Conservation (phyloP, 2,329 filamentous ascomycete species). For the Conoideocrella luteorostrata region DNA sequence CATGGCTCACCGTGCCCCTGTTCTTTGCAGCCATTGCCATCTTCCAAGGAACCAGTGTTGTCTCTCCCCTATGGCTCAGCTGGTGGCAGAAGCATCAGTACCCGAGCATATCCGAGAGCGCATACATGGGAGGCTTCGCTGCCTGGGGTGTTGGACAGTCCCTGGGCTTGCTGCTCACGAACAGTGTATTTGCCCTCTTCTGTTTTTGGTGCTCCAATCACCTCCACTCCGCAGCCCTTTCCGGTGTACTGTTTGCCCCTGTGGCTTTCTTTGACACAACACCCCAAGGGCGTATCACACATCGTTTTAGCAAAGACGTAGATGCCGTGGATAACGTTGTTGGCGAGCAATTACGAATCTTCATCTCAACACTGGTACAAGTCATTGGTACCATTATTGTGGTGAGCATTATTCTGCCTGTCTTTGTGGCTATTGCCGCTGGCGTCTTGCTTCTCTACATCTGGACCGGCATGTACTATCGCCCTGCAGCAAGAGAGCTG, state of each 20-base stretch:
- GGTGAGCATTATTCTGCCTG: constrained; percentile 74
- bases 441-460: constrained; percentile 61
- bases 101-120: constrained; percentile 25
- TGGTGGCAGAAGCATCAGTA: constrained; percentile 59
- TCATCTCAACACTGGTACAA: constrained; percentile 56
- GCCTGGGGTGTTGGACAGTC: constrained; percentile 49
- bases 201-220: constrained; percentile 40
- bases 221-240: constrained; percentile 12
- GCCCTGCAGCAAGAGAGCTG: constrained; percentile 77
- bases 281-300: constrained; percentile 84
- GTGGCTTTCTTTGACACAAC: constrained; percentile 81
- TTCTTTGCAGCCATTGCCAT: constrained; percentile 44
- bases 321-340: constrained; percentile 89
- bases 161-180: constrained; percentile 54
- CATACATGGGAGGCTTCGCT: constrained; percentile 53
- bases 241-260: constrained; percentile 16
- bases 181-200: constrained; percentile 46
- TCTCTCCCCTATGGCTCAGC: constrained; percentile 49
- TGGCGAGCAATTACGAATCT: constrained; percentile 38
- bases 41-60: constrained; percentile 56
- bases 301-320: constrained; percentile 87
- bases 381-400: constrained; percentile 66
- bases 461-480: constrained; percentile 64
- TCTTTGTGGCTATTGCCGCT: constrained; percentile 73
- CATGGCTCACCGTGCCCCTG: constrained; percentile 48